phyloP scores from a whole-genome alignment of 1,284 basidiomycete genomes.

The Tremellales sp. region DNA sequence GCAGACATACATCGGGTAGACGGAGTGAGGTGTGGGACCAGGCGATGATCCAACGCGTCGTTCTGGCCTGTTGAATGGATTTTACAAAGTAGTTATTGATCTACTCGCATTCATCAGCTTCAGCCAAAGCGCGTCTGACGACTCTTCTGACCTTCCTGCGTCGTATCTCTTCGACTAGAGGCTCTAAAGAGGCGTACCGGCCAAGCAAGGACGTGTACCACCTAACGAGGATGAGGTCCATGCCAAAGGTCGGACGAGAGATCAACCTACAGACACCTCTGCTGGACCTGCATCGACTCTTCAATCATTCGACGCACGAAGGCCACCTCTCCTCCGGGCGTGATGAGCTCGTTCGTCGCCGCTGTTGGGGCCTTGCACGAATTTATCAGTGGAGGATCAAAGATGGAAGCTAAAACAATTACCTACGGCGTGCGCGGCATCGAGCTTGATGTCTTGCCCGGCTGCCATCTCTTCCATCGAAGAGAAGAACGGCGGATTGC shows the following conservation, averaged over 20 bases:
- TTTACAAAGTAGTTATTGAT: slow-evolving; percentile 80
- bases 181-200: slow-evolving; percentile 67
- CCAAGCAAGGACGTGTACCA: slow-evolving; percentile 94
- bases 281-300: slow-evolving; percentile 59
- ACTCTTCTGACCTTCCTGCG: slow-evolving; percentile 52
- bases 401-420: not conserved
- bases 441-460: slow-evolving; percentile 61
- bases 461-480: slow-evolving; percentile 63
- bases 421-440: slow-evolving; percentile 63
- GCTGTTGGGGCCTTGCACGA: slow-evolving; percentile 69
- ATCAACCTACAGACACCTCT: slow-evolving; percentile 49
- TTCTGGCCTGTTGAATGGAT: slow-evolving; percentile 78
- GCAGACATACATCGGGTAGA: slow-evolving; percentile 68
- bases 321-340: slow-evolving; percentile 71
- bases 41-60: slow-evolving; percentile 79
- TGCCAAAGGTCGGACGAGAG: not conserved
- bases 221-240: slow-evolving; percentile 49
- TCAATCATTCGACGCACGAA: slow-evolving; percentile 75
- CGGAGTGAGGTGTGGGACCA: slow-evolving; percentile 70
- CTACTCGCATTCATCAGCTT: slow-evolving; percentile 51
- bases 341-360: slow-evolving; percentile 78
- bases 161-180: slow-evolving; percentile 60
- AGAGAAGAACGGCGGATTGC: slow-evolving; percentile 91
- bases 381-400: not conserved
- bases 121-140: not conserved